These are phyloP conservation scores for Beauveria scarabaeidicola DNA, from an alignment of 2,329 filamentous ascomycete genomes.

Conservation along the genomic window DNA sequence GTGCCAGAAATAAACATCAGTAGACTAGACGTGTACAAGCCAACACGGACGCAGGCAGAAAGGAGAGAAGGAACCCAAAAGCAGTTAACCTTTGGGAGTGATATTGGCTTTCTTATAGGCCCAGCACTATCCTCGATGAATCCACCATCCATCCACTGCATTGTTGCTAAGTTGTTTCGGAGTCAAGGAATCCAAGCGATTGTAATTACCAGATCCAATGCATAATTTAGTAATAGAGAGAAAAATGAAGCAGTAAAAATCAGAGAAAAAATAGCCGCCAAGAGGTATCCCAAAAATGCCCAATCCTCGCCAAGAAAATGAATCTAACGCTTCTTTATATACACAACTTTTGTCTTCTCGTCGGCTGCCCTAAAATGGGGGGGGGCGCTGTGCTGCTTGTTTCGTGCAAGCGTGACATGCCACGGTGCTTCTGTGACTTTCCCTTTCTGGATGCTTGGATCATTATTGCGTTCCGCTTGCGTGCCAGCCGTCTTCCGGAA, in stretches of 20 bases:
- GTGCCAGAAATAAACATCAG: too few relatives aligned
- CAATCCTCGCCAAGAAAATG: conserved; percentile 1
- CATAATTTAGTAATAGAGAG: not conserved
- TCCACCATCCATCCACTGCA: not conserved
- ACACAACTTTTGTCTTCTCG: conserved; percentile 6
- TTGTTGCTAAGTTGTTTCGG: not conserved
- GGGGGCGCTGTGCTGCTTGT: not conserved
- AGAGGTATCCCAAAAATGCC: not conserved
- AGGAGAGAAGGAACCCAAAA: not conserved
- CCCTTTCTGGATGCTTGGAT: not conserved
- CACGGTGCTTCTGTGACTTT: conserved; percentile 8
- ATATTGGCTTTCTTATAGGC: not conserved
- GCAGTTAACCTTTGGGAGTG: not conserved
- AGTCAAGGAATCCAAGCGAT: not conserved
- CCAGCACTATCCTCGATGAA: not conserved
- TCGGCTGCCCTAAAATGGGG: not conserved
- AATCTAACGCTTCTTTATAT: conserved; percentile 6
- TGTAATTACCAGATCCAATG: conserved; percentile 2
- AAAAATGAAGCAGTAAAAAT: not conserved
- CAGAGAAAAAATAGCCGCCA: not conserved
- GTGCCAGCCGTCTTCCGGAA: conserved; percentile 10
- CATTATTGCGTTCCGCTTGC: conserved; percentile 7
- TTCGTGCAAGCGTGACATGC: not conserved
- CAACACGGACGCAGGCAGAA: not conserved
- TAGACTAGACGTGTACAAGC: not conserved